Evolutionary conservation across 2,329 filamentous ascomycete genomes (phyloP).

Genomic region (Parastagonospora avenae): DNA sequence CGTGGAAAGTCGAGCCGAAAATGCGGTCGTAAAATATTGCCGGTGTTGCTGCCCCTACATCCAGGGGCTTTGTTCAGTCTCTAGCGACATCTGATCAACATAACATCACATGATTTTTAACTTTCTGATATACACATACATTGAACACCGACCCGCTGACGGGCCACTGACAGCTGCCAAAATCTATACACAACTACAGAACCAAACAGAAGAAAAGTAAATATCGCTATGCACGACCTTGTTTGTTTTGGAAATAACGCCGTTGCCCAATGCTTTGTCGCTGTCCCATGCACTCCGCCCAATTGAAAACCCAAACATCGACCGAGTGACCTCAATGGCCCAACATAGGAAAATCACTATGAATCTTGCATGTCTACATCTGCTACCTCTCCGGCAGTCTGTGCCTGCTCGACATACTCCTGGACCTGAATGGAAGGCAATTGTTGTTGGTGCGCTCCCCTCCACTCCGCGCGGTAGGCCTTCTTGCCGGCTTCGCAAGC

Average conservation of each 20-base stretch:
- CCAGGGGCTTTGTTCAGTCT: too few relatives aligned
- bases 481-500: conserved; percentile 47
- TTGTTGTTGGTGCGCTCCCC: conserved; percentile 21
- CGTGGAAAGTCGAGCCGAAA: background rate
- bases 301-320: conserved; percentile 17
- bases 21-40: background rate
- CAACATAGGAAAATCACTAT: conserved; percentile 7
- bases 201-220: conserved; percentile 8
- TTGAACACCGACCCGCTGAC: background rate
- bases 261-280: conserved; percentile 28
- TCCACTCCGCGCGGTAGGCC: conserved; percentile 26
- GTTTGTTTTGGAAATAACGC: conserved; percentile 28
- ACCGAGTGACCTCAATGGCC: conserved; percentile 7
- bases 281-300: conserved; percentile 19
- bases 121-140: too few relatives aligned
- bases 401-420: background rate
- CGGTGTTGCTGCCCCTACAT: too few relatives aligned
- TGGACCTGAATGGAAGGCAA: background rate
- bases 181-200: background rate
- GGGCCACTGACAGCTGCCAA: background rate
- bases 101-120: too few relatives aligned
- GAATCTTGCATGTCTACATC: conserved; percentile 43
- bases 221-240: conserved; percentile 9
- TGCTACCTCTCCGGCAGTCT: conserved; percentile 5
- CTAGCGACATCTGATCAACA: background rate